These are phyloP conservation scores for Talaromyces wortmannii DNA, from an alignment of 495 filamentous ascomycete genomes.

Conservation along the genomic window DNA sequence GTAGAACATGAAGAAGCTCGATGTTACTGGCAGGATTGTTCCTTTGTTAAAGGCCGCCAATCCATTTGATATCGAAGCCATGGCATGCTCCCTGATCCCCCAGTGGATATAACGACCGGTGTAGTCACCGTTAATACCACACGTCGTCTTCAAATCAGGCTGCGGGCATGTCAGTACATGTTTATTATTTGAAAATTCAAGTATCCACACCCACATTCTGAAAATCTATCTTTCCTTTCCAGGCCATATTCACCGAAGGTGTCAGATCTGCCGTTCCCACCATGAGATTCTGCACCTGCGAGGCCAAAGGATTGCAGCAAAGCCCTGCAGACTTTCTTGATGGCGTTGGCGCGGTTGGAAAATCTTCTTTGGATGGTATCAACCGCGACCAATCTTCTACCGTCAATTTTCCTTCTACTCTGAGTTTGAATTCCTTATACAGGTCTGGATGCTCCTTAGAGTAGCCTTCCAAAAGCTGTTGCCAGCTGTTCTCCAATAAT, in stretches of 20 bases:
- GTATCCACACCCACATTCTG: constrained; percentile 31
- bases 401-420: constrained; percentile 38
- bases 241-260: constrained; percentile 51
- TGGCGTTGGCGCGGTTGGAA: constrained; percentile 41
- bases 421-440: constrained; percentile 35
- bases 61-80: constrained; percentile 46
- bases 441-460: constrained; percentile 34
- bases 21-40: constrained; percentile 46
- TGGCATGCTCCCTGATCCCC: constrained; percentile 49
- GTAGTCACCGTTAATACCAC: constrained; percentile 42
- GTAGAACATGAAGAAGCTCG: constrained; percentile 58
- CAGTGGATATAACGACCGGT: constrained; percentile 47
- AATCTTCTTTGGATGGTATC: constrained; percentile 27
- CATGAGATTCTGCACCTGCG: constrained; percentile 43
- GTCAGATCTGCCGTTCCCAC: constrained; percentile 54
- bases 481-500: constrained; percentile 35
- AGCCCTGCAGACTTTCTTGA: constrained; percentile 42
- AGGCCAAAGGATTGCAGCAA: constrained; percentile 42
- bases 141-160: constrained; percentile 35
- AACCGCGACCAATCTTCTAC: constrained; percentile 30
- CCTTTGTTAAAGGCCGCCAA: constrained; percentile 42
- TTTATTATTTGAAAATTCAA: neutral
- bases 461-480: constrained; percentile 35
- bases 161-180: constrained; percentile 6
- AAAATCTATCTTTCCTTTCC: constrained; percentile 47